phyloP scores from a whole-genome alignment of 257 asterid species.

The Capsicum baccatum region DNA sequence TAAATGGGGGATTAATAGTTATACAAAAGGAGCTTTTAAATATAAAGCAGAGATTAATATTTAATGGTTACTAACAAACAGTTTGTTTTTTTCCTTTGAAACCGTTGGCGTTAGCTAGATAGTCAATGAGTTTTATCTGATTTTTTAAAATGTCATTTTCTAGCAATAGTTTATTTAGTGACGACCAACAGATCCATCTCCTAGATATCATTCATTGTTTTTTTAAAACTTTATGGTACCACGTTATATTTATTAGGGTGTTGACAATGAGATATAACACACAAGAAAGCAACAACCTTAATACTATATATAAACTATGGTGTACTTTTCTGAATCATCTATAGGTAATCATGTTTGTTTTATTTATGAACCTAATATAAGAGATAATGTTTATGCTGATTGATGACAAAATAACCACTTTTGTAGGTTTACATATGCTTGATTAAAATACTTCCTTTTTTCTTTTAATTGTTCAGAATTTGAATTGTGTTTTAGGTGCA shows the following conservation, averaged over 20 bases:
- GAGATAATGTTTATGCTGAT: not conserved
- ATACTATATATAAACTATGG: not conserved
- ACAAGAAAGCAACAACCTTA: not conserved
- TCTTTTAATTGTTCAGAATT: not conserved
- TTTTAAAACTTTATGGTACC: not conserved
- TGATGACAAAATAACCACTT: not conserved
- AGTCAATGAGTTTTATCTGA: not conserved
- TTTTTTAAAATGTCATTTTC: not conserved
- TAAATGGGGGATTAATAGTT: not conserved
- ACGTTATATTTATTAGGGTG: not conserved
- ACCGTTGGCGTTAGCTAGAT: no score
- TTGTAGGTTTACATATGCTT: not conserved
- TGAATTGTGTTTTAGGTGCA: not conserved
- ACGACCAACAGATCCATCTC: not conserved
- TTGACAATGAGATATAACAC: constrained; percentile 7
- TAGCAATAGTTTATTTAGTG: not conserved
- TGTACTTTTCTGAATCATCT: not conserved
- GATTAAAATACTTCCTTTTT: not conserved
- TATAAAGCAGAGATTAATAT: not conserved
- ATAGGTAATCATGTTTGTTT: not conserved
- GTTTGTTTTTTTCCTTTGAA: no score
- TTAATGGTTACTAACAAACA: not conserved
- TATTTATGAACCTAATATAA: not conserved
- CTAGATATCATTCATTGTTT: not conserved
- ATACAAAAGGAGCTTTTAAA: no score